Base-by-base conservation (phyloP, 2,329 filamentous ascomycete species). In the Ophiostoma himal-ulmi region DNA sequence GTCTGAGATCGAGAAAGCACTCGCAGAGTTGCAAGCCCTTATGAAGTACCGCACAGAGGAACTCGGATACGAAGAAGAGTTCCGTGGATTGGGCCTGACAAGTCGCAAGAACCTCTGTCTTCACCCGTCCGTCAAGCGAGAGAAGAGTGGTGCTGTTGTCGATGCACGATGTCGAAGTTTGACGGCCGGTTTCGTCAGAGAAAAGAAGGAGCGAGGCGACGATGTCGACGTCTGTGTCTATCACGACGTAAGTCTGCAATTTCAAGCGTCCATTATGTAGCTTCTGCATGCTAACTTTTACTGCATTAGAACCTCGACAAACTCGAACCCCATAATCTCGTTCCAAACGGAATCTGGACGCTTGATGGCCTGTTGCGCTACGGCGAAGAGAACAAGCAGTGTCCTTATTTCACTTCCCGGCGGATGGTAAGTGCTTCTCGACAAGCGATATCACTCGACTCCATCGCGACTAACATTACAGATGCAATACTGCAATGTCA, bases 401-500 rank as follows among this genome's bases (percentile, higher is more conserved):
- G 95, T 75, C 95, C 95, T 0, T 99, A 99, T 78, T 99, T 99
- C 76, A 97, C 94, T 17, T 92, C 93, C 17, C 86, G 95, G 71
- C 89, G 95, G 74, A 99, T 99, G 95, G 91, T 92, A 80, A 76
- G 83, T 75, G 30, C 34, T 10, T 14, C 22, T 57, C 17, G n/a
- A 26, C 20, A 57, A 26, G 5, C 10, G 7, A 17, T 7, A 17
- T 3, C n/a, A 34, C 34, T 39, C 30, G 14, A 1, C 57, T 20
- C 13, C n/a, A 36, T 5, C 57, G 11, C 26, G 17, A 7, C 44
- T 70, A 41, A 70, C 60, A n/a, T 10, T 11, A 7, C 2, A 93
- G 91, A 98, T 99, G 94, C 91, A 95, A 76, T 98, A 94, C 78
- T 99, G 95, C 85, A 98, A 99, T 78, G 93, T 99, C 77, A 97